Conservation (phyloP, 2,329 filamentous ascomycete species). For the Colletotrichum sp. region DNA sequence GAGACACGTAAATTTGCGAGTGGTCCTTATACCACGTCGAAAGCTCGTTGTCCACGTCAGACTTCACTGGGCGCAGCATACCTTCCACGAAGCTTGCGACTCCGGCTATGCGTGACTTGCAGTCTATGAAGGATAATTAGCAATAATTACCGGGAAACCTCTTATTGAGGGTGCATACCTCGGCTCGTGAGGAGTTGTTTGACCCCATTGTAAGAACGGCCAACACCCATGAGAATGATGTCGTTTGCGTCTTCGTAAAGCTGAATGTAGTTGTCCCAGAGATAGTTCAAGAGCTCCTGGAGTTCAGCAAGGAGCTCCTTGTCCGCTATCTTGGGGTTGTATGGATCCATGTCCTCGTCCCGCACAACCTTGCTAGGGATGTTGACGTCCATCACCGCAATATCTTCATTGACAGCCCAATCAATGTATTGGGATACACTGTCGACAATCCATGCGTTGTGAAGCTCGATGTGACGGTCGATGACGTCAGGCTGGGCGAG, state of each 20-base stretch:
- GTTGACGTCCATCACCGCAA: constrained; percentile 90
- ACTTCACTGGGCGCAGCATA: constrained; percentile 77
- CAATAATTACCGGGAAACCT: background rate
- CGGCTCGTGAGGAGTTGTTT: constrained; percentile 80
- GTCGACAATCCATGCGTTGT: constrained; percentile 91
- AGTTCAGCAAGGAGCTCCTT: constrained; percentile 61
- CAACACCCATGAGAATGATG: constrained; percentile 86
- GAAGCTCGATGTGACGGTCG: constrained; percentile 77
- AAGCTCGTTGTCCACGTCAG: constrained; percentile 75
- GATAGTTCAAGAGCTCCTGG: constrained; percentile 78
- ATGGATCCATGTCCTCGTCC: constrained; percentile 58
- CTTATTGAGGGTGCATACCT: constrained; percentile 52
- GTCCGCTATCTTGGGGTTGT: constrained; percentile 49
- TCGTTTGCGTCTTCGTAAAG: constrained; percentile 72
- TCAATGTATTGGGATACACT: constrained; percentile 79
- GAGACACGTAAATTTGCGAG: constrained; percentile 79
- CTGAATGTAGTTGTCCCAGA: constrained; percentile 98
- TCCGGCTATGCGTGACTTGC: constrained; percentile 71
- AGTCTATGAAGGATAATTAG: constrained; percentile 46
- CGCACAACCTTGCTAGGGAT: constrained; percentile 78
- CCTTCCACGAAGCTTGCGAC: constrained; percentile 84
- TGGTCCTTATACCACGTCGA: constrained; percentile 84
- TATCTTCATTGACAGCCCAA: constrained; percentile 79
- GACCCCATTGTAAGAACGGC: constrained; percentile 85
- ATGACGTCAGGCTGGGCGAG: constrained; percentile 69